Conservation (phyloP, 257 asterid genomes). For the Salvia miltiorrhiza region DNA sequence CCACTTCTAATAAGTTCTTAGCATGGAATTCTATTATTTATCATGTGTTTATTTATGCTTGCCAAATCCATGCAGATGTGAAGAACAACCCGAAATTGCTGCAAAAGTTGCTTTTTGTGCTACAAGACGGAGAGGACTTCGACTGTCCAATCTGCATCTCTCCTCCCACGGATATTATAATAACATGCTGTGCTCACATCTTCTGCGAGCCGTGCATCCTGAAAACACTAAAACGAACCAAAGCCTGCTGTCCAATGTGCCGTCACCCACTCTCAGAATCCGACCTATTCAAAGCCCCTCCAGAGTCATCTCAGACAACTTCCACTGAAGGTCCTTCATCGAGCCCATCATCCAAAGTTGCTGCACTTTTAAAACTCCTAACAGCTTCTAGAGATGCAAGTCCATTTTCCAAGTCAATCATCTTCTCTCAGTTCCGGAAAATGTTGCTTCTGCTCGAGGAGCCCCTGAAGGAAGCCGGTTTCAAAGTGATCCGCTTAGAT, state of each 20-base stretch:
- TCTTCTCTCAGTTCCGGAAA: conserved; percentile 79
- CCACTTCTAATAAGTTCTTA: background rate
- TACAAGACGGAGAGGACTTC: conserved; percentile 73
- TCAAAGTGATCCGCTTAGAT: conserved; percentile 61
- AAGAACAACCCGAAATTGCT: conserved; percentile 57
- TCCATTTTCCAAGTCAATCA: conserved; percentile 57
- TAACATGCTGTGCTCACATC: conserved; percentile 69
- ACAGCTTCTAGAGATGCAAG: conserved; percentile 39
- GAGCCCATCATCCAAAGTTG: conserved; percentile 61
- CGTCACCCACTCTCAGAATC: conserved; percentile 66
- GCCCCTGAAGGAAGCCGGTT: conserved; percentile 67
- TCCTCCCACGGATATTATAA: conserved; percentile 55
- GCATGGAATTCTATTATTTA: background rate
- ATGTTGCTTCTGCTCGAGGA: conserved; percentile 71
- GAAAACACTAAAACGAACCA: conserved; percentile 54
- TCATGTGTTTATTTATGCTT: background rate
- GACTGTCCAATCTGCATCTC: conserved; percentile 73
- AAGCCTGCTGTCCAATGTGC: conserved; percentile 78
- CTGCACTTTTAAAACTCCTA: conserved; percentile 59
- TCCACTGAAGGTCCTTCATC: conserved; percentile 23
- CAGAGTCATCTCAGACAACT: conserved; percentile 39
- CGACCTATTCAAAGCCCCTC: conserved; percentile 58
- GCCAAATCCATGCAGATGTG: conserved; percentile 45
- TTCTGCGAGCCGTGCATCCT: conserved; percentile 71
- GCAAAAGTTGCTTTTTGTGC: conserved; percentile 47